Base-by-base conservation (phyloP, 1,284 basidiomycete genomes). In the Pterula multifida region DNA sequence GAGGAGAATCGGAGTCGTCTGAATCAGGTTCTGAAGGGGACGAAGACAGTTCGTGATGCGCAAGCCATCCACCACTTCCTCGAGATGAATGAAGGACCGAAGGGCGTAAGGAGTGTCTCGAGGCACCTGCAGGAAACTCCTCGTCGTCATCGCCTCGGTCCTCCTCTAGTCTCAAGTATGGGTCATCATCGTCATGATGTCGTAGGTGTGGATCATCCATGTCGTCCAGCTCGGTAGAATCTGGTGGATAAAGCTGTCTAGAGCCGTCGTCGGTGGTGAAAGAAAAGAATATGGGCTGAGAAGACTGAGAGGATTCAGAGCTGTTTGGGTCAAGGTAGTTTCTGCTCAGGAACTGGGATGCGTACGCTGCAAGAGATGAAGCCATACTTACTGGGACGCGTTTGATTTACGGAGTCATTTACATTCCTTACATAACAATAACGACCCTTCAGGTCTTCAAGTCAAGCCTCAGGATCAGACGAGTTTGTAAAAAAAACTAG, bases 261-360 rank as follows among this genome's bases (percentile, higher is more conserved):
- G 79, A 82, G 52, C 71, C 81, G 53, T 79, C 72, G 65, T 85
- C 80, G 56, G 81, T 84, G 45, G 80, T 81, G 63, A 87, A 87
- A 15, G 84, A 86, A 70, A 82, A 87, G 71, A 87, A 87, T 61
- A 87, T 75, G 52, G 85, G 84, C 62, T 85, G 83, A 17, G n/a
- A 19, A 9, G 45, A 47, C 19, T 24, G 23, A 26, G 78, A 79
- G 42, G 80, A 78, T 11, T 68, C 61, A 15, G 59, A 48, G 50
- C 62, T 55, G 47, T 57, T 36, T 51, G 61, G 61, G 56, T 68
- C 66, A 55, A 42, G 39, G 17, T 71, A 70, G 54, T 75, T 74
- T 55, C 71, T 68, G 55, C 68, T 77, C 56, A 82, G 65, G 57
- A 79, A 82, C 55, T 82, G 79, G 21, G 79, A 82, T 45, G 81